These are phyloP conservation scores for Botrytis porri DNA, from an alignment of 2,329 filamentous ascomycete genomes.

Conservation along the genomic window DNA sequence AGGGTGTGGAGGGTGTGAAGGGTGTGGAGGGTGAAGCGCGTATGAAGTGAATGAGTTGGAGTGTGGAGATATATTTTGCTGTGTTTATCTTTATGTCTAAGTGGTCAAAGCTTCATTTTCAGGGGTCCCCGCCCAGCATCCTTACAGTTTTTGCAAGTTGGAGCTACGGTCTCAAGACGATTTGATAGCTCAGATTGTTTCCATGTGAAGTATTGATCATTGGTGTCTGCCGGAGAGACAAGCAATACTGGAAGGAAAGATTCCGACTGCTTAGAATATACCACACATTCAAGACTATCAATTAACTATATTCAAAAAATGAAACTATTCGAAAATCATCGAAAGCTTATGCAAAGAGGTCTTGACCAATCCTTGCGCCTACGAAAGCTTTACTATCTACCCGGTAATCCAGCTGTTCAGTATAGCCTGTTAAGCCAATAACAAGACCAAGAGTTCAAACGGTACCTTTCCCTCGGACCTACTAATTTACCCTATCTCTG, in stretches of 20 bases:
- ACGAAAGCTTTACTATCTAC: background rate
- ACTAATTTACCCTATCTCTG: conserved; percentile 5
- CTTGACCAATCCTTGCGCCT: background rate
- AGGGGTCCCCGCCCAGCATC: background rate
- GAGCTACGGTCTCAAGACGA: no score
- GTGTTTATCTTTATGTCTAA: conserved; percentile 10
- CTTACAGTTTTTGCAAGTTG: no score
- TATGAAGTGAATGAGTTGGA: conserved; percentile 4
- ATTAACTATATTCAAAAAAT: background rate
- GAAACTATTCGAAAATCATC: background rate
- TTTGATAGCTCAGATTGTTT: background rate
- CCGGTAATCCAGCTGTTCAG: background rate
- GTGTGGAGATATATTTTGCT: background rate
- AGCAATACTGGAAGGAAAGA: background rate
- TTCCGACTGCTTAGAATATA: no score
- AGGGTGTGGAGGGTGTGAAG: background rate
- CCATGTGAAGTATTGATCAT: background rate
- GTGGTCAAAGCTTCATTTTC: conserved; percentile 6
- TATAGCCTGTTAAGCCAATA: background rate
- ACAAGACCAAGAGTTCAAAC: background rate
- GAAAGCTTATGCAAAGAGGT: no score
- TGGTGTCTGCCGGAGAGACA: background rate
- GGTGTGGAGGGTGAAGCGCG: background rate
- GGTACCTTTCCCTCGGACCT: background rate
- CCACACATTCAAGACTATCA: background rate